These are phyloP conservation scores for Neonectria neomacrospora DNA, from an alignment of 2,329 filamentous ascomycete genomes.

Conservation along the genomic window DNA sequence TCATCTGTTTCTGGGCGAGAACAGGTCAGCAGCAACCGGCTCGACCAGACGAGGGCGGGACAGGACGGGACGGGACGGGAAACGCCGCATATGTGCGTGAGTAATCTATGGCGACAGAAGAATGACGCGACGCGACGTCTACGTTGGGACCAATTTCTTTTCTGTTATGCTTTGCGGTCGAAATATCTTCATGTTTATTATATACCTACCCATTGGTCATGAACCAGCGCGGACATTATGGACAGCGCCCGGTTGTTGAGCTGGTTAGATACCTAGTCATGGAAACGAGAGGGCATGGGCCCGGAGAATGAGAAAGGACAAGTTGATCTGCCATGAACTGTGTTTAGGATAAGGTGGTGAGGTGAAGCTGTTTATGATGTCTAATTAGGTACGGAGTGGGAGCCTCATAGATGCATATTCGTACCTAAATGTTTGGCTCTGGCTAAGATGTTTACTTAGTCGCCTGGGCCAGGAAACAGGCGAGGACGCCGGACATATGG, in stretches of 20 bases:
- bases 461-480: background rate
- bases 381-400: background rate
- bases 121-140: constrained; percentile 28
- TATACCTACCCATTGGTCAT: constrained; percentile 15
- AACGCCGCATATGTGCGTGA: constrained; percentile 34
- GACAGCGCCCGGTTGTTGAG: constrained; percentile 1
- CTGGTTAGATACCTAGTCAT: constrained; percentile 23
- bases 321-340: background rate
- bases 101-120: constrained; percentile 32
- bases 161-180: constrained; percentile 26
- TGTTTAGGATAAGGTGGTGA: background rate
- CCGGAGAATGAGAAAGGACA: constrained; percentile 24
- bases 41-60: constrained; percentile 24
- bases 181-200: constrained; percentile 24
- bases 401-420: background rate
- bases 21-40: constrained; percentile 26
- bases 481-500: background rate
- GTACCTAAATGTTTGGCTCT: background rate
- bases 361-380: background rate
- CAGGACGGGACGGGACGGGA: constrained; percentile 19
- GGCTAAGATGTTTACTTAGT: background rate
- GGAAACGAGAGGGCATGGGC: constrained; percentile 25
- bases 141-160: constrained; percentile 22
- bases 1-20: constrained; percentile 32
- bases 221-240: background rate